Conservation (phyloP, 2,329 filamentous ascomycete genomes). For the Dothiorella sarmentorum region DNA sequence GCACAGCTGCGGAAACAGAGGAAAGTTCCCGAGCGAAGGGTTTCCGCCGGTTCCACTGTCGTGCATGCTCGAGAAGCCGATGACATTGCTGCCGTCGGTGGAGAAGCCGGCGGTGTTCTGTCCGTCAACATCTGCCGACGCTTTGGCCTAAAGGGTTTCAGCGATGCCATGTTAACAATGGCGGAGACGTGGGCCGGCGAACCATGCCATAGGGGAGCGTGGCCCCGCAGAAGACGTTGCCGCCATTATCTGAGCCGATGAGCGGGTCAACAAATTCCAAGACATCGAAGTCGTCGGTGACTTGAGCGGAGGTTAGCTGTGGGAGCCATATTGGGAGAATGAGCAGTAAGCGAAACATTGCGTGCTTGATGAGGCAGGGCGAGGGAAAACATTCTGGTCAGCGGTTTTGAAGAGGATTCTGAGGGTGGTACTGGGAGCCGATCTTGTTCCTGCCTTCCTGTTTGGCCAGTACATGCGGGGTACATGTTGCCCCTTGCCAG, state of each 20-base stretch:
- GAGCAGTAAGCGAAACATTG: not conserved
- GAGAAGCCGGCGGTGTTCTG: conserved; percentile 57
- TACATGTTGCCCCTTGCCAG: not conserved
- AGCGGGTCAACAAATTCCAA: conserved; percentile 42
- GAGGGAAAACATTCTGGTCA: not conserved
- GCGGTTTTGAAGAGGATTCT: not conserved
- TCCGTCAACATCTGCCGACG: conserved; percentile 48
- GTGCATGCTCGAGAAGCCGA: conserved; percentile 40
- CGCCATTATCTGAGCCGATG: conserved; percentile 43
- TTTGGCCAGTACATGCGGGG: not conserved
- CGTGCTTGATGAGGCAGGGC: not conserved
- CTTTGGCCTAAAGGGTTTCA: conserved; percentile 41
- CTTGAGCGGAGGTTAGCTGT: not conserved
- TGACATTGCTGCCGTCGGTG: conserved; percentile 42
- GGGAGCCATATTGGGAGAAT: not conserved
- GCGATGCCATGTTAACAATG: no score
- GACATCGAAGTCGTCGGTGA: conserved; percentile 23
- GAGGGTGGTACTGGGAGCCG: not conserved
- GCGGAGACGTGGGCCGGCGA: no score
- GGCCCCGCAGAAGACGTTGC: conserved; percentile 48
- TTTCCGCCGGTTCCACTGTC: conserved; percentile 38
- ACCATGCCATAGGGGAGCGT: conserved; percentile 45
- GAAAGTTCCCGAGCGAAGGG: conserved; percentile 69
- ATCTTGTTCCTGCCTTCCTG: not conserved
- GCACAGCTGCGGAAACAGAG: conserved; percentile 67